Base-by-base conservation (phyloP, 805 yeast genomes). In the Nadsonia fulvescens region DNA sequence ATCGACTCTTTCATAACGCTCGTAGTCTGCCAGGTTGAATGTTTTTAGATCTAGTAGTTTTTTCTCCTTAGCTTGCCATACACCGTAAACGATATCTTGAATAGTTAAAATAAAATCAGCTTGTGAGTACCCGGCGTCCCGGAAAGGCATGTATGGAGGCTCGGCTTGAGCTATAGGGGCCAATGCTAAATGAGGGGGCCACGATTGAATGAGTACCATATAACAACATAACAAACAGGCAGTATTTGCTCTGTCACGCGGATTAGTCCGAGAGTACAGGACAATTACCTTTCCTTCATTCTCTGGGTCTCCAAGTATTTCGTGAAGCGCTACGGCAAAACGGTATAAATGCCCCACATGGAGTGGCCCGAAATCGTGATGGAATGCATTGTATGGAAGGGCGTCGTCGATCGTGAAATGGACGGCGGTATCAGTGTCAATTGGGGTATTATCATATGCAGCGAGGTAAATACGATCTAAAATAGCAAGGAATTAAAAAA, bases 131-230 rank as follows among this genome's bases (percentile, higher is more conserved):
- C 98, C 98, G 1, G 98, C 98, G 49, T 89, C 98, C 47, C 98
- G 62, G 53, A 83, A 89, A 1, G 83, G 76, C 75, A 77, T 83
- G 37, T 86, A 73, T 5, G 96, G 95, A 3, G 93, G 93, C 25
- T 76, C 82, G 5, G 72, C 67, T 49, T 89, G 96, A 1, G 89
- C 69, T 28, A 89, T 66, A 1, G 98, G 98, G 33, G 92, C 95
- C 36, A 89, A 53, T 0, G 83, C 98, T 49, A 89, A 89, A 50
- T 89, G 98, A 0, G 98, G 98, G 1, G 95, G 81, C 98, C 98
- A 89, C 8, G 81, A 73, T 47, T 89, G 98, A 10, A 89, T 86
- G 29, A 89, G 53, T 1, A 89, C 56, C 95, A 89, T 82, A 51
- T 89, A 89, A 43, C 95, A 81, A 37, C 93, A 79, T 27, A 89